Base-by-base conservation (phyloP, 768 basidiomycete genomes). In the Termitomyces sp. region DNA sequence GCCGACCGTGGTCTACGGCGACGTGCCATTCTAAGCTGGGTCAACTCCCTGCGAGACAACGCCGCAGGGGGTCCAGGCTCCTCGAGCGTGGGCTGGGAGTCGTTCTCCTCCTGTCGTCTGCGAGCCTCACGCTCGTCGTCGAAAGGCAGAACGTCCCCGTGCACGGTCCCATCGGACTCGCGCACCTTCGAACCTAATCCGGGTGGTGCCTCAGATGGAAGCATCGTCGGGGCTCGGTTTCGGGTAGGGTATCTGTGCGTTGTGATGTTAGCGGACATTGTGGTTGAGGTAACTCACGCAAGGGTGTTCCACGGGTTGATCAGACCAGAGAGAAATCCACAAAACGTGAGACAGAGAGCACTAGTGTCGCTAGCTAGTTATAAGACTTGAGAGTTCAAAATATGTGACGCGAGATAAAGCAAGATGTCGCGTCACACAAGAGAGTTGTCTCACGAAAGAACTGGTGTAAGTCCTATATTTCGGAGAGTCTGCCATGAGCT, bases 191-290 rank as follows among this genome's bases (percentile, higher is more conserved):
- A 2, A 0, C 22, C 24, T 22, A 16, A 8, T 16, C 3, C 24
- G 7, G 1, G 43, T 2, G 5, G 24, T 3, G 13, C 9, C 1
- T 16, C 43, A 7, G 6, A 0, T 13, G 0, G 5, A 1, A 2
- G 14, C 6, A 7, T 13, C 24, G 9, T 24, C 4, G 16, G 24
- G 6, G 10, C 6, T 13, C 14, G 6, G 43, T 44, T 44, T 1
- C 2, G 24, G 20, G 43, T 26, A 5, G 22, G 43, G 13, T 44
- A 24, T 44, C 43, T 44, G 22, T 44, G 43, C 24, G 12, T 22
- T 0, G 22, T 22, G 22, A 13, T 24, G 12, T 24, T 44, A 44
- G 43, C 24, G 3, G 43, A 44, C 43, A 44, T 44, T 2, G 22
- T 13, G 4, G 5, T 2, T 13, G 1, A 0, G 5, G 22, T 24